Percentiles rank a stretch among this genome's conserved stretches.
phyloP scores from a whole-genome alignment of 331 rosid genomes.

The Cydonia oblonga region DNA sequence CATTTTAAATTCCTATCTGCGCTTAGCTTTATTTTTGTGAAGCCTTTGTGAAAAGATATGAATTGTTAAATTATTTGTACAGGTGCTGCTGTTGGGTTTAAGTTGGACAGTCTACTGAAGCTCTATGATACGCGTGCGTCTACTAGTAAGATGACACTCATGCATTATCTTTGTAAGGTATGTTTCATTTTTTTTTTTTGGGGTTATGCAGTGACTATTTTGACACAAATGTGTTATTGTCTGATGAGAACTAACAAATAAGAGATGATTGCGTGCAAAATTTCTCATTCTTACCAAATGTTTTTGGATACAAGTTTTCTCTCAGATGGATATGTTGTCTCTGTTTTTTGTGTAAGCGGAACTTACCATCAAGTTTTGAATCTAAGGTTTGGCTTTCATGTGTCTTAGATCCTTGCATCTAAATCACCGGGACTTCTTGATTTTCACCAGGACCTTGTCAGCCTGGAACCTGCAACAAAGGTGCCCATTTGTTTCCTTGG shows the following conservation, averaged over 20 bases:
- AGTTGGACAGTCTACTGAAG: constrained; percentile 92
- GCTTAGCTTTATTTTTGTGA: not conserved
- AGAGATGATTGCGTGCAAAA: not conserved
- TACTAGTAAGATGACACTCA: constrained; percentile 86
- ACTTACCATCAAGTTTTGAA: not conserved
- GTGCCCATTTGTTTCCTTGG: constrained; percentile 21
- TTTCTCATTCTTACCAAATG: not conserved
- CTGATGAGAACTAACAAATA: not conserved
- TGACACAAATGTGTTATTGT: too few relatives aligned
- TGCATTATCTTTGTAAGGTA: constrained; percentile 99
- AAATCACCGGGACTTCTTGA: constrained; percentile 77
- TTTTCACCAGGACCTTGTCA: constrained; percentile 71
- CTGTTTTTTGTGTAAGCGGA: too few relatives aligned
- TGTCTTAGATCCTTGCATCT: constrained; percentile 55
- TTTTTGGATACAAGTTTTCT: not conserved
- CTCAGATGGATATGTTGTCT: too few relatives aligned
- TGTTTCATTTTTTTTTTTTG: too few relatives aligned
- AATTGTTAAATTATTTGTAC: constrained; percentile 21
- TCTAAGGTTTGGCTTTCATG: constrained; percentile 21
- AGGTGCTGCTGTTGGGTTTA: constrained; percentile 96
- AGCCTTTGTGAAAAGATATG: too few relatives aligned
- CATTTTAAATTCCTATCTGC: not conserved
- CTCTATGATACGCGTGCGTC: constrained; percentile 92
- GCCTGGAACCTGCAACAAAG: constrained; percentile 82
- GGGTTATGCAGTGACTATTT: too few relatives aligned